phyloP scores from a whole-genome alignment of 768 basidiomycete species.

The Lentinula raphanica region DNA sequence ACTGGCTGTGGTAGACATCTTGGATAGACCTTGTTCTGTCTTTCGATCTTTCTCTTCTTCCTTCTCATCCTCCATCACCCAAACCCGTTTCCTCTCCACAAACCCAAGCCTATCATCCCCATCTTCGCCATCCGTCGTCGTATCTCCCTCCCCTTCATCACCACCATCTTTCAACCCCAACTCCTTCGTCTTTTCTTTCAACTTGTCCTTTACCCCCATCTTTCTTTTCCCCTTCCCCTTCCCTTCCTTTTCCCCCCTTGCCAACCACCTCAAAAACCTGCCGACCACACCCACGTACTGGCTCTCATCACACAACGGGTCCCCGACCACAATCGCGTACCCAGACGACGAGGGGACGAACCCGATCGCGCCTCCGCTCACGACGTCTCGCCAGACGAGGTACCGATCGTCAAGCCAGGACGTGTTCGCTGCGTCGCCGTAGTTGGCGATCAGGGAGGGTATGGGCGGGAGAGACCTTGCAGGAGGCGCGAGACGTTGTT shows the following conservation, averaged over 20 bases:
- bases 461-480: not conserved
- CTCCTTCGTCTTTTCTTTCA: too few relatives aligned
- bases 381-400: not conserved
- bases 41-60: not conserved
- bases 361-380: not conserved
- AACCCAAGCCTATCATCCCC: not conserved
- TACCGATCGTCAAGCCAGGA: slow-evolving; percentile 5
- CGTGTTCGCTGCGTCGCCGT: slow-evolving; percentile 6
- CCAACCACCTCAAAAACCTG: not conserved
- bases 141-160: too few relatives aligned
- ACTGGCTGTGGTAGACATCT: too few relatives aligned
- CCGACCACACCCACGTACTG: not conserved
- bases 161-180: too few relatives aligned
- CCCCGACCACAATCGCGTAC: not conserved
- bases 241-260: not conserved
- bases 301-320: slow-evolving; percentile 1
- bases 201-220: too few relatives aligned
- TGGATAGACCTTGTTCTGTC: not conserved
- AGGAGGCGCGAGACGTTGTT: too few relatives aligned
- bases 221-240: not conserved
- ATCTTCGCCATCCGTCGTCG: not conserved
- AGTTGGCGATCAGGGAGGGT: not conserved
- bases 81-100: not conserved
- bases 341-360: not conserved
- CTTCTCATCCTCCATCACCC: not conserved